A percentile compares a stretch with the other conserved stretches of the same genome.
Conservation (phyloP, 2,329 filamentous ascomycete genomes). For the Capronia coronata region DNA sequence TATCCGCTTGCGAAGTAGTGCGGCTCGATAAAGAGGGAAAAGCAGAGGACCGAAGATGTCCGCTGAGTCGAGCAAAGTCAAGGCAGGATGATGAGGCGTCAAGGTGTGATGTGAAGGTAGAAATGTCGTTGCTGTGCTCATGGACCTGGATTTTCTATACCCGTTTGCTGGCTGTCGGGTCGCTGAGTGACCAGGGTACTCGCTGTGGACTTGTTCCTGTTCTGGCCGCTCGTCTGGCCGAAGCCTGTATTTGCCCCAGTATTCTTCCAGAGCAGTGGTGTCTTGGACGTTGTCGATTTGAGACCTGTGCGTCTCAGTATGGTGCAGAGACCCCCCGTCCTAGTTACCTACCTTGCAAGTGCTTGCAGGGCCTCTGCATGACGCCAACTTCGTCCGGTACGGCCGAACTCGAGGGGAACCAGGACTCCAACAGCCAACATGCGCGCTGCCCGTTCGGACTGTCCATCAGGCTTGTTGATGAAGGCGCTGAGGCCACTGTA, state of each 20-base stretch:
- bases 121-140: constrained; percentile 39
- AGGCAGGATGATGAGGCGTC: constrained; percentile 75
- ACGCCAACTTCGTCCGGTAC: constrained; percentile 81
- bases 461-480: constrained; percentile 71
- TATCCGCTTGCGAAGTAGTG: constrained; percentile 78
- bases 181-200: constrained; percentile 1
- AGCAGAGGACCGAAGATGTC: constrained; percentile 83
- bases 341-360: constrained; percentile 56
- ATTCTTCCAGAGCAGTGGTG: constrained; percentile 62
- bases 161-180: constrained; percentile 29
- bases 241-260: constrained; percentile 63
- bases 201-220: constrained; percentile 43
- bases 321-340: background rate
- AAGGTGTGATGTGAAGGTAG: constrained; percentile 51
- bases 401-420: constrained; percentile 76
- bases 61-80: constrained; percentile 69
- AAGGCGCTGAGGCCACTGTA: constrained; percentile 90
- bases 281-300: constrained; percentile 61
- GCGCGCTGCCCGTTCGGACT: constrained; percentile 74
- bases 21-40: constrained; percentile 83
- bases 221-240: constrained; percentile 34
- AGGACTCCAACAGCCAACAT: constrained; percentile 90
- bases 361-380: constrained; percentile 71
- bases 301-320: constrained; percentile 33
- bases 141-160: constrained; percentile 34